Evolutionary conservation across 1,284 basidiomycete genomes (phyloP).

Genomic region (Hypsizygus ulmarius): DNA sequence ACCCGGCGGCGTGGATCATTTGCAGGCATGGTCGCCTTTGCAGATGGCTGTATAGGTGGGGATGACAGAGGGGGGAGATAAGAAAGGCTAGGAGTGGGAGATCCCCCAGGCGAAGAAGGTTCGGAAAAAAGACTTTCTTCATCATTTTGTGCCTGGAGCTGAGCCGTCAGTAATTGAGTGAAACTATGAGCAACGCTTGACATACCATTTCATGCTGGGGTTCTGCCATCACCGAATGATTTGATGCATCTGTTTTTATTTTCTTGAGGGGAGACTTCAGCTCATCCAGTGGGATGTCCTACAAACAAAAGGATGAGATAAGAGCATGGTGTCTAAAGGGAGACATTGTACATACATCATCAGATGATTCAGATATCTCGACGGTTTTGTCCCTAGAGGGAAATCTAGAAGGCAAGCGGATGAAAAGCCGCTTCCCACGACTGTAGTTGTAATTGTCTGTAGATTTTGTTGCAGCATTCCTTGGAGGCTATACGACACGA

Average conservation of each 20-base stretch:
- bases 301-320: not conserved
- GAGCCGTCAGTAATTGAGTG: not conserved
- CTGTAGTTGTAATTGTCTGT: no score
- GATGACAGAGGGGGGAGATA: conserved; percentile 9
- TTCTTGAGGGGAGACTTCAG: conserved; percentile 9
- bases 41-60: conserved; percentile 1
- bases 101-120: no score
- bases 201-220: no score
- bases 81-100: not conserved
- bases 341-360: conserved; percentile 19
- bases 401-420: no score
- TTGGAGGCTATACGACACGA: no score
- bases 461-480: no score
- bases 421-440: no score
- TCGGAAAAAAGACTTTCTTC: no score
- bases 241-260: conserved; percentile 6
- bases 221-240: not conserved
- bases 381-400: conserved; percentile 6
- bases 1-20: conserved; percentile 17
- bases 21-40: conserved; percentile 9
- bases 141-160: no score
- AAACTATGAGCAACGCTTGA: no score
- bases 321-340: not conserved
- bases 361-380: conserved; percentile 14
- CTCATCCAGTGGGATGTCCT: conserved; percentile 14